Conservation (phyloP, 2,329 filamentous ascomycete genomes). For the Cercospora sp. region DNA sequence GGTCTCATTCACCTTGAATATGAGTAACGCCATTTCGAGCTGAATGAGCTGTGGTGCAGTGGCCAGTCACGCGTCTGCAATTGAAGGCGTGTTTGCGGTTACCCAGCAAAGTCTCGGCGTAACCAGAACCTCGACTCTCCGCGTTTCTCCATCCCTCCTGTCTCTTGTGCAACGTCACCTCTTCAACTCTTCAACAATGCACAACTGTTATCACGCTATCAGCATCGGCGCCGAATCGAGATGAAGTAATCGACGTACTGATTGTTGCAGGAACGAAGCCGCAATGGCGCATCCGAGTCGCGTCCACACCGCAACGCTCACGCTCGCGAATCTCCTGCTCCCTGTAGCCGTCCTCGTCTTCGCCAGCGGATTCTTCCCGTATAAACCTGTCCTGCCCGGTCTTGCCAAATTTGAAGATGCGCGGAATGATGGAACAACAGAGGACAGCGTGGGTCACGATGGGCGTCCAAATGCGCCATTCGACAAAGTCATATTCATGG, state of each 20-base stretch:
- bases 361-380: slow-evolving; percentile 92
- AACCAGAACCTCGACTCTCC: not conserved
- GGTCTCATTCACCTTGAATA: not conserved
- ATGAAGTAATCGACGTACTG: not conserved
- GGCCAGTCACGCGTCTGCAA: not conserved
- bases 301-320: slow-evolving; percentile 48
- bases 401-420: slow-evolving; percentile 56
- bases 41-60: not conserved
- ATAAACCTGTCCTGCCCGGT: slow-evolving; percentile 89
- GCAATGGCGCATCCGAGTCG: slow-evolving; percentile 26
- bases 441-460: not conserved
- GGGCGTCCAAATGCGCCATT: slow-evolving; percentile 66
- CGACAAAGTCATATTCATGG: slow-evolving; percentile 92
- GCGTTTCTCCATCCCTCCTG: not conserved
- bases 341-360: slow-evolving; percentile 69
- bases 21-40: not conserved
- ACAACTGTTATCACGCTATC: not conserved
- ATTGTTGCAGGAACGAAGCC: not conserved
- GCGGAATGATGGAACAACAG: slow-evolving; percentile 13
- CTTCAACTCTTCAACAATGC: not conserved
- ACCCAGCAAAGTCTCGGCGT: not conserved
- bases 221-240: not conserved
- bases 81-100: not conserved
- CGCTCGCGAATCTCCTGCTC: slow-evolving; percentile 72
- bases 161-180: not conserved